These are phyloP conservation scores for Cercospora beticola DNA, from an alignment of 2,329 filamentous ascomycete species.

Conservation along the genomic window DNA sequence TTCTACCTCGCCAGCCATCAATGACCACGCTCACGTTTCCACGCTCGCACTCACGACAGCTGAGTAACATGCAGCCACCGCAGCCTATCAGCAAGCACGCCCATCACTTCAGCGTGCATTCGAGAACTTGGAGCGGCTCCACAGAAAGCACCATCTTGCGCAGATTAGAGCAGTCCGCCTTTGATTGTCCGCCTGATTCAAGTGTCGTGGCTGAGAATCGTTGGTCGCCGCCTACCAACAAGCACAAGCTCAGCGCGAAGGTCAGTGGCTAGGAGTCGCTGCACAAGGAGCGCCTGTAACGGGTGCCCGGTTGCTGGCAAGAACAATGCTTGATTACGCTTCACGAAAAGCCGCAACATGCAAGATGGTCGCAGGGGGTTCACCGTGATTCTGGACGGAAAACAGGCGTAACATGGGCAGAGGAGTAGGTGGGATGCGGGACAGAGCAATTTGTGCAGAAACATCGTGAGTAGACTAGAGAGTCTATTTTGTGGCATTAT, in stretches of 20 bases:
- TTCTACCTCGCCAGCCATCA: conserved; percentile 12
- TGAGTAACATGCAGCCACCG: not conserved
- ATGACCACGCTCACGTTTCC: not conserved
- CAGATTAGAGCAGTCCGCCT: conserved; percentile 12
- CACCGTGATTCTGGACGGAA: too few relatives aligned
- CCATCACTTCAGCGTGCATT: conserved; percentile 1
- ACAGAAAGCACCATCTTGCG: conserved; percentile 15
- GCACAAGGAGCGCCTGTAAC: not conserved
- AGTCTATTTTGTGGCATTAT: not conserved
- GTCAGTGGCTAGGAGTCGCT: not conserved
- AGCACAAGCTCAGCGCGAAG: not conserved
- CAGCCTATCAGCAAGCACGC: not conserved
- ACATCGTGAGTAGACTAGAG: not conserved
- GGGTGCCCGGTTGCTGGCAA: not conserved
- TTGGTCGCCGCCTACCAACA: not conserved
- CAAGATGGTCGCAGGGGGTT: not conserved
- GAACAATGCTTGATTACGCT: not conserved
- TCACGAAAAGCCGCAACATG: not conserved
- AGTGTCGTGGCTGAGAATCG: not conserved
- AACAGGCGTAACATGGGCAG: too few relatives aligned
- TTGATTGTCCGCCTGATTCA: not conserved
- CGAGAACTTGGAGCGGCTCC: conserved; percentile 10
- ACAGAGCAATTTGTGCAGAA: not conserved
- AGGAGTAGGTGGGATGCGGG: too few relatives aligned
- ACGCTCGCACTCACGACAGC: not conserved